Conservation (phyloP, 2,329 filamentous ascomycete species). For the Penicillium paneum region DNA sequence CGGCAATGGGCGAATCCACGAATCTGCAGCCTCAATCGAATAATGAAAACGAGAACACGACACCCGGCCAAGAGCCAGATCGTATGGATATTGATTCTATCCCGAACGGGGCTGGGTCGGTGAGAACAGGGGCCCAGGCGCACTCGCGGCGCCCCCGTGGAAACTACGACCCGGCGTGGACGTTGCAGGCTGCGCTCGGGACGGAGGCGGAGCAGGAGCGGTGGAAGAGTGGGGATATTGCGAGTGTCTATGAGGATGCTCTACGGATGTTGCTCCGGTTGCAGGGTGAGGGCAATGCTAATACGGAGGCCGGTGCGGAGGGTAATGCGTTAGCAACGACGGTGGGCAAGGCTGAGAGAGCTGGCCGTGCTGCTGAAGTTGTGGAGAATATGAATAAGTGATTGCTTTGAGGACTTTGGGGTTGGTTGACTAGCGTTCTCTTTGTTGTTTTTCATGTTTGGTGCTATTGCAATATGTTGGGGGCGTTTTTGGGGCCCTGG, state of each 20-base stretch:
- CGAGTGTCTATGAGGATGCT: slow-evolving; percentile 41
- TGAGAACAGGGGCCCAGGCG: background rate
- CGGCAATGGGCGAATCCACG: slow-evolving; percentile 18
- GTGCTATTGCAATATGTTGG: background rate
- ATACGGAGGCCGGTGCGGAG: slow-evolving; percentile 24
- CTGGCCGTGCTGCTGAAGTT: slow-evolving; percentile 45
- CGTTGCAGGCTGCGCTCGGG: slow-evolving; percentile 33
- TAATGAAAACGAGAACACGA: background rate
- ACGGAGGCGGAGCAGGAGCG: slow-evolving; percentile 35
- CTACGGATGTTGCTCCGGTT: slow-evolving; percentile 39
- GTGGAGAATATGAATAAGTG: slow-evolving; percentile 46
- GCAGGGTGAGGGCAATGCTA: slow-evolving; percentile 34
- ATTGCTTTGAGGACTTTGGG: slow-evolving; percentile 15
- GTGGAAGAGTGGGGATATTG: slow-evolving; percentile 43
- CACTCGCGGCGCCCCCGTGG: background rate
- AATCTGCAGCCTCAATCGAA: background rate
- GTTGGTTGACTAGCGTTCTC: slow-evolving; percentile 5
- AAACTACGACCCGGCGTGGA: slow-evolving; percentile 24
- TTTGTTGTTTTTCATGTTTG: slow-evolving; percentile 1
- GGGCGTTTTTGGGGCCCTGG: slow-evolving; percentile 17
- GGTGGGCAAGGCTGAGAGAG: slow-evolving; percentile 47
- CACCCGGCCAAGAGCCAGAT: slow-evolving; percentile 12
- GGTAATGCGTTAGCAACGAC: slow-evolving; percentile 44
- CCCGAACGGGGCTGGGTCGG: background rate
- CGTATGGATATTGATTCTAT: slow-evolving; percentile 32